Conservation (phyloP, 1,284 basidiomycete species). For the Apiotrichum brassicae region DNA sequence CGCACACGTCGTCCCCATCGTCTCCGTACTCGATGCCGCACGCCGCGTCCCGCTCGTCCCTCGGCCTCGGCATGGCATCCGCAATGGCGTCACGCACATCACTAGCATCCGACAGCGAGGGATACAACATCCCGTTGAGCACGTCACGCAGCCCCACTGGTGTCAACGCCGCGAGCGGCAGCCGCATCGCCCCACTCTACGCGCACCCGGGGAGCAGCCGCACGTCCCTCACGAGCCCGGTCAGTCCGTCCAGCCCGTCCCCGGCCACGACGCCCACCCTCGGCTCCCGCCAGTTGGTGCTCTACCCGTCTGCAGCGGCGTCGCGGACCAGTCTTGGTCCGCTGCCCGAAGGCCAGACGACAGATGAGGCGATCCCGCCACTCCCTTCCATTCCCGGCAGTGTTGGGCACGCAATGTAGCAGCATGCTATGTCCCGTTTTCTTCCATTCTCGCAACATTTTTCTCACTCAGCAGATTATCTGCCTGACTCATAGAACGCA, state of each 20-base stretch:
- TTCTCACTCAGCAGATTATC: too few species aligned
- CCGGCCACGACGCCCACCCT: neutral
- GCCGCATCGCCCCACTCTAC: neutral
- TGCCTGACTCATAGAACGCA: too few species aligned
- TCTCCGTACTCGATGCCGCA: too few species aligned
- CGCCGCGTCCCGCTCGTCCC: too few species aligned
- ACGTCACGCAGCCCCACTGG: neutral
- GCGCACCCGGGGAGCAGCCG: neutral
- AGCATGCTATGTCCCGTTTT: too few species aligned
- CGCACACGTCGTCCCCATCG: neutral
- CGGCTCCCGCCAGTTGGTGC: neutral
- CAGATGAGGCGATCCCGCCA: neutral
- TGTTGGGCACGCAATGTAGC: too few species aligned
- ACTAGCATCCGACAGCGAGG: neutral
- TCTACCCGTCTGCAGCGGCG: neutral
- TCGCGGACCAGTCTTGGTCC: neutral
- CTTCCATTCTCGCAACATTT: too few species aligned
- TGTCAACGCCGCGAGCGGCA: neutral
- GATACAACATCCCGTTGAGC: neutral
- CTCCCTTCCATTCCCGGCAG: neutral
- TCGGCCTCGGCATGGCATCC: neutral
- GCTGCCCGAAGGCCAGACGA: neutral
- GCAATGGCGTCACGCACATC: neutral
- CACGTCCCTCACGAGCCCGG: neutral
- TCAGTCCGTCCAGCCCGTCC: neutral